Evolutionary conservation across 331 rosid genomes (phyloP), one percentile per base, ranked within the genome.

Genomic region (Telfairia occidentalis): DNA sequence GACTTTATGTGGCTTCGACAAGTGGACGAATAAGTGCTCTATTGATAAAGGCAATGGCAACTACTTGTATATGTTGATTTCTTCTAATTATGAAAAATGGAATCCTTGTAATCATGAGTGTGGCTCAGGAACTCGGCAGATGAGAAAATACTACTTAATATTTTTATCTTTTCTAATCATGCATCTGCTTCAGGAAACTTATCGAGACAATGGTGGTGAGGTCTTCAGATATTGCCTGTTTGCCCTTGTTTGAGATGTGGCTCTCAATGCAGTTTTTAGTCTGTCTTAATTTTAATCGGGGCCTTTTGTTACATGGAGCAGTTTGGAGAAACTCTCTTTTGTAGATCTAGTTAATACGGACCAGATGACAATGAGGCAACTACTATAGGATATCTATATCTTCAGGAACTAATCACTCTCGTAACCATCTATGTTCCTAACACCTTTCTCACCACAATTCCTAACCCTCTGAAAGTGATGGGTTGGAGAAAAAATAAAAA

Each of bases 1-100:
- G 74, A 73, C 89, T 93, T 74, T 93, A 88, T 74, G 96, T 93
- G 85, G 98, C 98, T 76, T 88, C 98, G 66, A 93, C 97, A 0
- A 43, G 92, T 76, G 98, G 98, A 55, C 88, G 80, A 60, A 29
- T 91, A 76, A 86, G 90, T 71, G 94, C 97, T 19, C 12, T 91
- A 60, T 89, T 86, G 23, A 76, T 84, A 73, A 79, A 15, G 84
- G 98, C 88, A 86, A 2, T 61, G 63, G 23, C 48, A 72, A 76
- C 19, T 50, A 37, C 34, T 3, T 57, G 9, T 42, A 32, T 26
- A 42, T 23, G 18, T 26, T 58, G 2, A 26, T 49, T 72, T 10
- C 42, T 72, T 71, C 8, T 11, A 72, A 45, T 11, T 19, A 40
- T 29, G 66, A 7, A 15, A 28, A 26, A 29, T 28, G 4, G 23